These are phyloP conservation scores for Chrysoporthe puriensis DNA, from an alignment of 2,329 filamentous ascomycete genomes.

Conservation along the genomic window DNA sequence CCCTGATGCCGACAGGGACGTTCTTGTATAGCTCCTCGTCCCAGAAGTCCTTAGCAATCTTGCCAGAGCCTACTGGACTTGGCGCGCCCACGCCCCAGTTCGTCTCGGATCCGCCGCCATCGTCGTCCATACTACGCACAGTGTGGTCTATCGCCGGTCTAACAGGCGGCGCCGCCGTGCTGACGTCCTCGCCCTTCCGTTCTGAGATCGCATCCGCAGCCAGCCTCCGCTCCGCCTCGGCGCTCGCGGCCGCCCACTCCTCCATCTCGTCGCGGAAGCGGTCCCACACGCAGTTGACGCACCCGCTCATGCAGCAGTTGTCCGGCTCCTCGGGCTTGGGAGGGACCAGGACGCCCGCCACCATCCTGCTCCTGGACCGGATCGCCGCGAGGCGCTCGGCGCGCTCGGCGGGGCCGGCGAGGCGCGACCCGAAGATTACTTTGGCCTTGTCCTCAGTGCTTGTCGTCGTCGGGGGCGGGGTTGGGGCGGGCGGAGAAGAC, in stretches of 20 bases:
- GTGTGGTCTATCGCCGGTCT: constrained; percentile 37
- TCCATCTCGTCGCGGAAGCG: constrained; percentile 89
- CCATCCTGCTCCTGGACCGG: constrained; percentile 60
- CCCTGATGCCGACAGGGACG: constrained; percentile 88
- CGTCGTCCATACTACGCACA: constrained; percentile 73
- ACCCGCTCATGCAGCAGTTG: constrained; percentile 99
- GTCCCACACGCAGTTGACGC: constrained; percentile 97
- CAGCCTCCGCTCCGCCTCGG: constrained; percentile 63
- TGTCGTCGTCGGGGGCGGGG: constrained; percentile 44
- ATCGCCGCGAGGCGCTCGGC: constrained; percentile 62
- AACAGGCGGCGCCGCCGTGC: background rate
- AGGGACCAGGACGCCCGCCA: constrained; percentile 83
- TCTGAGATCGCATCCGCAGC: constrained; percentile 33
- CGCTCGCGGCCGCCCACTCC: constrained; percentile 73
- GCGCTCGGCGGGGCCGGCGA: constrained; percentile 74
- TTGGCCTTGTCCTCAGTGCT: constrained; percentile 59
- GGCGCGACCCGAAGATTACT: constrained; percentile 80
- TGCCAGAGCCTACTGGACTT: constrained; percentile 36
- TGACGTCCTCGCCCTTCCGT: background rate
- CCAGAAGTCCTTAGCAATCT: constrained; percentile 57
- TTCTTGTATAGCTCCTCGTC: constrained; percentile 73
- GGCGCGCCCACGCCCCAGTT: constrained; percentile 60
- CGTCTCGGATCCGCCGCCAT: constrained; percentile 74
- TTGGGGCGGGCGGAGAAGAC: constrained; percentile 39
- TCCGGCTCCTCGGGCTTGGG: constrained; percentile 88